phyloP scores from a whole-genome alignment of 2,329 filamentous ascomycete species.

The Daldinia sp. region DNA sequence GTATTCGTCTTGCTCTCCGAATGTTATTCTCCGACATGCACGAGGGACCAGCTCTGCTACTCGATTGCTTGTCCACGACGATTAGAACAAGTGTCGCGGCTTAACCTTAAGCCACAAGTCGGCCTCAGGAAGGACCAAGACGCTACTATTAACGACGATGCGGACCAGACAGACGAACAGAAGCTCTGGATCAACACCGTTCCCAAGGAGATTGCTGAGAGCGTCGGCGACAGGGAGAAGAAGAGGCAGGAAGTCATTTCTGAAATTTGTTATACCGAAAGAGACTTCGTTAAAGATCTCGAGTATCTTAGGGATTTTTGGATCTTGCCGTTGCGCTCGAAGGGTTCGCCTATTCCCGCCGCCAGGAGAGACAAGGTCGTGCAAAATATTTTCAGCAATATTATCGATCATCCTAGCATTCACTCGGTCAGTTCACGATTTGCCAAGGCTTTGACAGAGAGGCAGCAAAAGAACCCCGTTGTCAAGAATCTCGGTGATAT shows the following conservation, averaged over 20 bases:
- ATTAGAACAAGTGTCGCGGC: slow-evolving; percentile 90
- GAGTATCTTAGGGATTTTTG: slow-evolving; percentile 98
- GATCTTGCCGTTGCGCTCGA: slow-evolving; percentile 89
- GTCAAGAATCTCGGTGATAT: slow-evolving; percentile 93
- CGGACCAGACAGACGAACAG: slow-evolving; percentile 88
- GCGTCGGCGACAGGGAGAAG: slow-evolving; percentile 89
- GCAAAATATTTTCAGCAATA: slow-evolving; percentile 93
- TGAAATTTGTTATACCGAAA: slow-evolving; percentile 97
- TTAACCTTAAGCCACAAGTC: slow-evolving; percentile 92
- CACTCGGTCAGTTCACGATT: slow-evolving; percentile 90
- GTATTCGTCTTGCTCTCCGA: slow-evolving; percentile 96
- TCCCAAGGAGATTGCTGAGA: slow-evolving; percentile 91
- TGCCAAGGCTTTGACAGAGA: slow-evolving; percentile 84
- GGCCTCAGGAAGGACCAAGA: slow-evolving; percentile 75
- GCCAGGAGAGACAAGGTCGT: slow-evolving; percentile 90
- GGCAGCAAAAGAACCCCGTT: slow-evolving; percentile 89
- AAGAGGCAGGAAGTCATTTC: slow-evolving; percentile 98
- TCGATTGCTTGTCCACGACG: slow-evolving; percentile 95
- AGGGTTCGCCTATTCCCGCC: slow-evolving; percentile 86
- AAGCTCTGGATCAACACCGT: slow-evolving; percentile 99
- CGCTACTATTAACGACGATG: slow-evolving; percentile 72
- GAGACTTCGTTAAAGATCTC: slow-evolving; percentile 98
- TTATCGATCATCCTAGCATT: slow-evolving; percentile 82
- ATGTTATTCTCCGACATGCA: slow-evolving; percentile 98
- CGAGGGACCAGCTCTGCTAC: slow-evolving; percentile 93